Base-by-base conservation (phyloP, 192 early-diverging fungal species). In the Allomyces macrogynus region DNA sequence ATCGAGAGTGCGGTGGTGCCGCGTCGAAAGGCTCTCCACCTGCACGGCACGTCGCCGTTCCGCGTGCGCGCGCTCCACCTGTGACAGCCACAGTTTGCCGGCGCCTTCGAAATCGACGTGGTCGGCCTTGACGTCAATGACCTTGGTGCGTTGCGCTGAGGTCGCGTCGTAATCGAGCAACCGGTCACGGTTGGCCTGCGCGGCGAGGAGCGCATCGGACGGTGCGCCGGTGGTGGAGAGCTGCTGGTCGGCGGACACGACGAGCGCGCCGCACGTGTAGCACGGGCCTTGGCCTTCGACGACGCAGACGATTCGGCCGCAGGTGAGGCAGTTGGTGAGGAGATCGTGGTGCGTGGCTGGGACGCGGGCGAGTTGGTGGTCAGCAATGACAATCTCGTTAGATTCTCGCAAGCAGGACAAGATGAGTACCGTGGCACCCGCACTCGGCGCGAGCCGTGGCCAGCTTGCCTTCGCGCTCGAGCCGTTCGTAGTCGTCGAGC, bases 251-350 rank as follows among this genome's bases (percentile, higher is more conserved):
- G 24, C 16, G 18, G 65, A 40, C 10, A 64, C 22, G 10, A 70
- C 62, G n/a, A 49, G 44, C 4, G 44, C 16, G 4, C 70, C 70
- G 57, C 78, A 80, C 54, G 72, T 75, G 68, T 76, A 68, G 66
- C 78, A 80, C 7, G 78, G 74, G 0, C 78, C 78, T 0, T 72
- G 74, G 3, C 78, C 78, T 42, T 80, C 78, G 23, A 27, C 43
- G 23, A 67, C 69, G 66, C 78, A 80, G 24, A 80, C 68, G 26
- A 80, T 80, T 24, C 74, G 78, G 10, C 78, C 78, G 64, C 78
- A 80, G 14, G 64, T 64, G 23, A 80, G 66, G 63, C 78, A 80
- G 70, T 80, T 80, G 4, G 74, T 75, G 3, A 80, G 26, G 63
- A 80, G 64, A 22, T 44, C 63, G 42, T 80, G 78, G 10, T 66